Base-by-base conservation (phyloP, 2,329 filamentous ascomycete species). In the Diaporthe sp. region DNA sequence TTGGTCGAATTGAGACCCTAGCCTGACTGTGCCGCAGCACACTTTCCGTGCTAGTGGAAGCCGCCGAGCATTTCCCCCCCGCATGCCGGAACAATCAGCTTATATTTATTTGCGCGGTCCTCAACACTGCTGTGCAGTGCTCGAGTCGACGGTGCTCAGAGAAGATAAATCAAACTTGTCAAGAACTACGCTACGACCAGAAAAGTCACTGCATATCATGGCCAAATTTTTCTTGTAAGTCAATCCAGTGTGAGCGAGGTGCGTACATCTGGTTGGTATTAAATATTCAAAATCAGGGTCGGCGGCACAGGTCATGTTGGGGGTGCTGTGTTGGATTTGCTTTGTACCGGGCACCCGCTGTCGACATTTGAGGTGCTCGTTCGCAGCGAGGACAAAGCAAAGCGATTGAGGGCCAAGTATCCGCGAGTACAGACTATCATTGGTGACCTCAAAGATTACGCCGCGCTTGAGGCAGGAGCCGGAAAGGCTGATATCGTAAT, bases 401-500 rank as follows among this genome's bases (percentile, higher is more conserved):
- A 31, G 10, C 72, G 65, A 12, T 61, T 78, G 19, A 42, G 6
- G 13, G 46, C 74, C 53, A 76, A 74, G 42, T 78, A 77, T 13
- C 62, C 74, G 10, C 34, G 37, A 34, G 76, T 76, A 10, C 68
- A 71, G n/a, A 58, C 46, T n/a, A 42, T 72, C n/a, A 62, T 78
- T 37, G 76, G 77, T 13, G 60, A 65, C 42, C 60, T 65, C 25
- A 17, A 31, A 22, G 53, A 71, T 28, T 60, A 73, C 37, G 51
- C 25, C 4, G 44, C 28, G 44, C 42, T 78, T 31, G 62, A 75
- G 22, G n/a, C 37, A 1, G 70, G 60, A 34, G 68, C 72, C 31
- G 57, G 53, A 5, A 73, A 75, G 34, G 72, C 72, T 44, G 72
- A 77, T 22, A 74, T 78, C 13, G 76, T 78, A 15, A 75, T 78